Evolutionary conservation across 2,329 filamentous ascomycete genomes (phyloP).

Genomic region (Pezicula rhizophila): DNA sequence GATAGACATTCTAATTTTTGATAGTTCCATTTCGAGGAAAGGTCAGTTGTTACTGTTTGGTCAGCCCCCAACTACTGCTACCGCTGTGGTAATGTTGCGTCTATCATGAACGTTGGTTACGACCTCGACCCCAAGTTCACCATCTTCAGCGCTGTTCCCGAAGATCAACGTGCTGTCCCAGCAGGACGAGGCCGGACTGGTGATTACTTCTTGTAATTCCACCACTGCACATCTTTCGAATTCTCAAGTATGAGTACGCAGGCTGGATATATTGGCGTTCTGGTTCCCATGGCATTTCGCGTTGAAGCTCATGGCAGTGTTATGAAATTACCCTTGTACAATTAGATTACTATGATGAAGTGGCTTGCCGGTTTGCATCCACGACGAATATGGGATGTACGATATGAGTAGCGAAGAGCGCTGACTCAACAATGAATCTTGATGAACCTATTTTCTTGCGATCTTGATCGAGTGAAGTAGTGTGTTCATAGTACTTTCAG

Average conservation of each 20-base stretch:
- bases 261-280: background rate
- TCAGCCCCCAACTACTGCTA: constrained; percentile 42
- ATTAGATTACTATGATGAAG: background rate
- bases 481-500: no score
- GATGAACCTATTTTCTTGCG: constrained; percentile 15
- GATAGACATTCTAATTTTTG: constrained; percentile 22
- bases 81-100: constrained; percentile 50
- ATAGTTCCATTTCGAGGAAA: constrained; percentile 87
- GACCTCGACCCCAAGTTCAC: constrained; percentile 87
- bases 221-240: background rate
- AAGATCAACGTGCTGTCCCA: constrained; percentile 75
- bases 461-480: no score
- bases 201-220: constrained; percentile 57
- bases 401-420: no score
- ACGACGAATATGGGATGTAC: no score
- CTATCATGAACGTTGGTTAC: constrained; percentile 83
- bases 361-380: no score
- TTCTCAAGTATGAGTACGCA: background rate
- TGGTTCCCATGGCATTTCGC: background rate
- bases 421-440: no score
- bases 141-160: constrained; percentile 85
- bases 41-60: constrained; percentile 82
- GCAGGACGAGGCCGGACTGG: constrained; percentile 61
- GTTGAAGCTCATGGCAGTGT: background rate
- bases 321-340: constrained; percentile 1